Evolutionary conservation across 179 eudicot species (phyloP), one percentile per base, ranked within the genome.

Genomic region (Silene coronaria): DNA sequence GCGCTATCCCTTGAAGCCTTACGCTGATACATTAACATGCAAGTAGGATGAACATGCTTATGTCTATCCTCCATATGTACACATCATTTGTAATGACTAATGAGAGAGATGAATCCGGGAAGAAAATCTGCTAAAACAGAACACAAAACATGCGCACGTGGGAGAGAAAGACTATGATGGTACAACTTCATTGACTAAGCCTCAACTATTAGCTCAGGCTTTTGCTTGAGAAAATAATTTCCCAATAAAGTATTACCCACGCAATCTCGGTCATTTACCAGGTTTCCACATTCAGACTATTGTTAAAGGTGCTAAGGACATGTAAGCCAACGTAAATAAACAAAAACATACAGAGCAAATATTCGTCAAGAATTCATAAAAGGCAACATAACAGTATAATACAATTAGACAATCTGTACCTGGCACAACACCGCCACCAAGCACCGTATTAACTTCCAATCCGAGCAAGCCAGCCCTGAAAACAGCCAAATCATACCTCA

Each of bases 361-460:
- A 30, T 34, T 13, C 21, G 27, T 6, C 28, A 61, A 13, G 0
- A 53, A 57, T 10, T 30, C 10, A 59, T 16, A 26, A 27, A 66
- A 42, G 2, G 17, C 72, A 58, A 8, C 12, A 79, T 6, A 55
- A 46, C 21, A 58, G 5, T 8, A 79, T 6, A 55, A 46, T 16
- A 38, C 46, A 36, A 57, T 16, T n/a, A 10, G 27, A 30, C 22
- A 0, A 36, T 9, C 13, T 22, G 74, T 85, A 92, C 97, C 97
- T 82, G 99, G 99, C 72, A 91, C 97, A 64, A 95, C 79, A 81
- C 99, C 99, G 27, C 99, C 96, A 79, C 99, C 99, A 74, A 92
- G 90, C 76, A 95, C 99, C 80, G 91, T 88, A 77, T 88, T 84
- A 80, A 95, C 93, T 86, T 95, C 99, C 75, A 63, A 77, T 78